Percentiles rank a stretch among this genome's conserved stretches.
Evolutionary conservation across 805 yeast species (phyloP).

Genomic region (Ogataea angusta): DNA sequence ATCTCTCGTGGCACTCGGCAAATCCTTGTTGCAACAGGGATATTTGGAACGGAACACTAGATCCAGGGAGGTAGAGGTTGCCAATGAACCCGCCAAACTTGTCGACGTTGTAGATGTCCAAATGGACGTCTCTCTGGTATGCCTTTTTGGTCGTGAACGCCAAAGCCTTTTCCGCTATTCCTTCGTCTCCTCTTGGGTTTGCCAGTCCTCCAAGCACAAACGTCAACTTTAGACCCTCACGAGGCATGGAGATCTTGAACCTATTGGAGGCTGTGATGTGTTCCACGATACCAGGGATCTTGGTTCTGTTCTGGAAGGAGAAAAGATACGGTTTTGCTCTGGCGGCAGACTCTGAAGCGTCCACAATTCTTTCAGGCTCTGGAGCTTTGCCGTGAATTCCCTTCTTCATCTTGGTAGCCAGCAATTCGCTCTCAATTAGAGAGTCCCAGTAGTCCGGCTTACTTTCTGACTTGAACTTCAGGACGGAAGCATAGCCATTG

Average conservation of each 20-base stretch:
- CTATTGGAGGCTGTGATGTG: conserved; percentile 67
- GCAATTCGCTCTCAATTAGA: conserved; percentile 64
- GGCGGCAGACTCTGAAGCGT: conserved; percentile 71
- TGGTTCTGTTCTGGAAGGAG: conserved; percentile 62
- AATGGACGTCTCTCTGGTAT: conserved; percentile 69
- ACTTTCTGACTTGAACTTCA: conserved; percentile 69
- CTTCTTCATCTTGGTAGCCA: conserved; percentile 50
- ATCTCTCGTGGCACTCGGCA: conserved; percentile 61
- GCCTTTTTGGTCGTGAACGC: conserved; percentile 51
- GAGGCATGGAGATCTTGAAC: conserved; percentile 61
- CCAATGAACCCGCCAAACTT: conserved; percentile 82
- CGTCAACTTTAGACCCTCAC: conserved; percentile 66
- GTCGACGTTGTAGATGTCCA: conserved; percentile 68
- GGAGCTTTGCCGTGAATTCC: conserved; percentile 66
- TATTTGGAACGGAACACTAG: conserved; percentile 54
- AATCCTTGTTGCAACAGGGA: conserved; percentile 59
- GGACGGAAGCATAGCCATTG: conserved; percentile 73
- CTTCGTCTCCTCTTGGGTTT: conserved; percentile 36
- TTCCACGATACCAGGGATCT: conserved; percentile 69
- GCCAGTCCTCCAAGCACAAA: conserved; percentile 75
- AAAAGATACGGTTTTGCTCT: conserved; percentile 74
- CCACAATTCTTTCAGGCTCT: conserved; percentile 60
- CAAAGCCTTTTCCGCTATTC: conserved; percentile 47
- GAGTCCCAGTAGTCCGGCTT: conserved; percentile 77
- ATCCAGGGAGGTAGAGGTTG: conserved; percentile 52